Percentiles rank a stretch among this genome's conserved stretches.
These are phyloP conservation scores for Nannochloris sp. DNA, from an alignment of 139 green algal species.

Conservation along the genomic window DNA sequence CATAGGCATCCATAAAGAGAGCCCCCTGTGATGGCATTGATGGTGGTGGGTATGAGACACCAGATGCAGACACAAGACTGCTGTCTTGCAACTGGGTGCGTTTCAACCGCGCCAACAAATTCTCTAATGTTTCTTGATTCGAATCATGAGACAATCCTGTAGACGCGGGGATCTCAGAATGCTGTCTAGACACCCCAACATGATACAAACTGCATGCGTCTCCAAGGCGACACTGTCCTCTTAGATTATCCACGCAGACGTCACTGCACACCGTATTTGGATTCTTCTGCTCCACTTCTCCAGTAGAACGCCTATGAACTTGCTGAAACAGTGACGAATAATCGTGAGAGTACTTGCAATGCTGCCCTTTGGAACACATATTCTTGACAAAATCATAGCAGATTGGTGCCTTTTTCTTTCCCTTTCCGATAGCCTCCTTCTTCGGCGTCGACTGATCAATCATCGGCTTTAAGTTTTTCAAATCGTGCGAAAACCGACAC, in stretches of 20 bases:
- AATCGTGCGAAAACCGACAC: conserved; percentile 80
- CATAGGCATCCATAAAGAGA: too few relatives aligned
- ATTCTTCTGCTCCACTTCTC: not conserved
- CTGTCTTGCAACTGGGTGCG: not conserved
- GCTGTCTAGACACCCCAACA: not conserved
- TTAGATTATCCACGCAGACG: conserved; percentile 18
- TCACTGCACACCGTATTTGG: not conserved
- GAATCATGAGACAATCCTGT: not conserved
- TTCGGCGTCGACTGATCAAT: not conserved
- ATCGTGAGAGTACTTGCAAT: conserved; percentile 78
- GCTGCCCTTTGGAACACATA: conserved; percentile 50
- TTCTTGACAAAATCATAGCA: conserved; percentile 88
- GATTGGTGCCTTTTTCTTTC: conserved; percentile 37
- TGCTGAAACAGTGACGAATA: conserved; percentile 34
- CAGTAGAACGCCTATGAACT: not conserved
- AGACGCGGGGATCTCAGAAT: not conserved
- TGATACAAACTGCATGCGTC: conserved; percentile 10
- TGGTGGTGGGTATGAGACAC: too few relatives aligned
- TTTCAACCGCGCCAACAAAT: not conserved
- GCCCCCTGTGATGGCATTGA: too few relatives aligned
- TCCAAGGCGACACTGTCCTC: conserved; percentile 11
- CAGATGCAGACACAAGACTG: not conserved
- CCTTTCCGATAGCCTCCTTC: not conserved
- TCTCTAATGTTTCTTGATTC: not conserved
- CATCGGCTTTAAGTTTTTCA: conserved; percentile 46